These are phyloP conservation scores for Neurospora sp. DNA, from an alignment of 2,329 filamentous ascomycete species.

Conservation along the genomic window DNA sequence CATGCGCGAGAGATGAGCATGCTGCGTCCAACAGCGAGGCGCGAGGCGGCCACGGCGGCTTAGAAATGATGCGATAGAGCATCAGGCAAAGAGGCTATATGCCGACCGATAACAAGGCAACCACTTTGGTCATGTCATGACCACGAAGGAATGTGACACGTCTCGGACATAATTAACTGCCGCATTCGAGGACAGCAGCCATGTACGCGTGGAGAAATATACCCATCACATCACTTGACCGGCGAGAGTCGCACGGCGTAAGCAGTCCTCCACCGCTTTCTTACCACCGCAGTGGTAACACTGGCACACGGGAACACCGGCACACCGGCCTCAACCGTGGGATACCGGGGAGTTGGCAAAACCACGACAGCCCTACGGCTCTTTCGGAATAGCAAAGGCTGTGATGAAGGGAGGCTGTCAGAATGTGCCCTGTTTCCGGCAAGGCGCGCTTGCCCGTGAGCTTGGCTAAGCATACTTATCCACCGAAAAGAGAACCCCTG, in stretches of 20 bases:
- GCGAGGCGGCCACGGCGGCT: neutral
- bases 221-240: neutral
- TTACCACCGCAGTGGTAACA: neutral
- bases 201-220: neutral
- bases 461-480: neutral
- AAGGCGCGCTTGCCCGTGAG: neutral
- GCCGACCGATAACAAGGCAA: neutral
- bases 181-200: neutral
- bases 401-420: neutral
- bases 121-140: neutral
- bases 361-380: constrained; percentile 8
- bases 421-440: neutral
- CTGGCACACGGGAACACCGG: neutral
- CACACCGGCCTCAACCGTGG: neutral
- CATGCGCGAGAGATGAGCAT: neutral
- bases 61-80: neutral
- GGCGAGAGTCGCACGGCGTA: neutral
- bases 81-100: neutral
- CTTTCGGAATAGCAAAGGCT: constrained; percentile 2
- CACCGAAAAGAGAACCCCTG: neutral
- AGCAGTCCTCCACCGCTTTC: neutral
- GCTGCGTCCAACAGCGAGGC: neutral
- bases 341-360: neutral
- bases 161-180: neutral
- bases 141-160: neutral